Evolutionary conservation across 169 alveolate species (phyloP).

Genomic region (Cryptosporidium andersoni): DNA sequence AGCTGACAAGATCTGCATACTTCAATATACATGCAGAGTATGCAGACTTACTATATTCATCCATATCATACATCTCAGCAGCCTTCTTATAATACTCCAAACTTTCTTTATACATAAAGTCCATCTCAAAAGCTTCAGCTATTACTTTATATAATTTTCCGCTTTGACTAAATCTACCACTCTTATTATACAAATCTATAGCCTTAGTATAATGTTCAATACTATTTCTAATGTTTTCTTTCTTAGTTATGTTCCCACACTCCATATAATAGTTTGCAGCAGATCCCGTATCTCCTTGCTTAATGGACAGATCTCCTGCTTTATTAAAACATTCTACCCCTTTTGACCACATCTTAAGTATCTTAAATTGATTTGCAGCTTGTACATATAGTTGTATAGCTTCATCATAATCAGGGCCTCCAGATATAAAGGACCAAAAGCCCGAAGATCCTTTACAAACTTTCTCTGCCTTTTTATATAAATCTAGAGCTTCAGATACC

Average conservation of each 20-base stretch:
- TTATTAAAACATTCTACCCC: conserved; percentile 38
- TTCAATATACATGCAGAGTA: conserved; percentile 75
- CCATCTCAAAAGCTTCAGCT: conserved; percentile 75
- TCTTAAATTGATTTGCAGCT: conserved; percentile 79
- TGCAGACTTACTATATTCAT: conserved; percentile 79
- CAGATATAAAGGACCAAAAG: conserved; percentile 72
- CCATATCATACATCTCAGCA: conserved; percentile 80
- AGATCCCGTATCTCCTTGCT: conserved; percentile 32
- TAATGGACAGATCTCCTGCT: conserved; percentile 59
- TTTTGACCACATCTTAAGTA: conserved; percentile 72
- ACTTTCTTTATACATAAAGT: conserved; percentile 72
- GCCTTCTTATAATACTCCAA: conserved; percentile 76
- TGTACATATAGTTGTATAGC: conserved; percentile 78
- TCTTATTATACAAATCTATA: conserved; percentile 73
- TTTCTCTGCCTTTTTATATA: conserved; percentile 73
- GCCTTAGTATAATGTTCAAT: conserved; percentile 74
- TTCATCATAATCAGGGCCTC: conserved; percentile 74
- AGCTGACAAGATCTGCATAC: conserved; percentile 77
- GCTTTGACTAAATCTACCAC: conserved; percentile 79
- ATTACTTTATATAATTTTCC: conserved; percentile 75
- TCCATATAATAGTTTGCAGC: conserved; percentile 66
- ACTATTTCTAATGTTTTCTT: conserved; percentile 15
- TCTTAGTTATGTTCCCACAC: conserved; percentile 59
- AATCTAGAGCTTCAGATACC: conserved; percentile 59
- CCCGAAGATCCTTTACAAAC: conserved; percentile 74